Conservation (phyloP, 148 eudicot species). For the Chenopodium album region DNA sequence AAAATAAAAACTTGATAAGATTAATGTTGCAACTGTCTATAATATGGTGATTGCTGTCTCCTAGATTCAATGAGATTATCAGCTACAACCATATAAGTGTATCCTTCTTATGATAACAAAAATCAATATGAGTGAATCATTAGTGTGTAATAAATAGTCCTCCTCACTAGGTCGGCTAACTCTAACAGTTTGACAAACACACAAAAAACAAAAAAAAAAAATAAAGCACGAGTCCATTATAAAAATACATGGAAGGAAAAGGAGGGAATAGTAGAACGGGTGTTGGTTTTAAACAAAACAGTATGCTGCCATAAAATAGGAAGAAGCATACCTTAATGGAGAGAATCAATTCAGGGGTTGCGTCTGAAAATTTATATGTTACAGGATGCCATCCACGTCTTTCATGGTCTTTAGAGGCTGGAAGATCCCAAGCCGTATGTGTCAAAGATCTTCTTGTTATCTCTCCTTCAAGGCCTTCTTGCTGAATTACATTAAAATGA, state of each 20-base stretch:
- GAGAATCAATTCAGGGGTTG: conserved; percentile 61
- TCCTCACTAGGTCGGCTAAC: not conserved
- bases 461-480: conserved; percentile 79
- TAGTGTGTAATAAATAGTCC: not conserved
- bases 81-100: not conserved
- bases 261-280: not conserved
- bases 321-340: conserved; percentile 72
- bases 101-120: not conserved
- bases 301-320: not conserved
- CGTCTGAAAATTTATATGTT: conserved; percentile 82
- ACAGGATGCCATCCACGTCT: conserved; percentile 97
- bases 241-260: no score
- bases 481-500: conserved; percentile 36
- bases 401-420: conserved; percentile 57
- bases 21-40: not conserved
- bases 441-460: conserved; percentile 77
- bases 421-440: conserved; percentile 85
- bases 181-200: no score
- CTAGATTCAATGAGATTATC: not conserved
- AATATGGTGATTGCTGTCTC: no score
- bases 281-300: not conserved
- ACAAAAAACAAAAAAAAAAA: no score
- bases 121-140: not conserved
- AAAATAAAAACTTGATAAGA: no score
- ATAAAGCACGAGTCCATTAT: no score